A percentile compares a stretch with the other conserved stretches of the same genome.
Evolutionary conservation across 768 basidiomycete genomes (phyloP).

Genomic region (Cantharellus cinnabarinus): DNA sequence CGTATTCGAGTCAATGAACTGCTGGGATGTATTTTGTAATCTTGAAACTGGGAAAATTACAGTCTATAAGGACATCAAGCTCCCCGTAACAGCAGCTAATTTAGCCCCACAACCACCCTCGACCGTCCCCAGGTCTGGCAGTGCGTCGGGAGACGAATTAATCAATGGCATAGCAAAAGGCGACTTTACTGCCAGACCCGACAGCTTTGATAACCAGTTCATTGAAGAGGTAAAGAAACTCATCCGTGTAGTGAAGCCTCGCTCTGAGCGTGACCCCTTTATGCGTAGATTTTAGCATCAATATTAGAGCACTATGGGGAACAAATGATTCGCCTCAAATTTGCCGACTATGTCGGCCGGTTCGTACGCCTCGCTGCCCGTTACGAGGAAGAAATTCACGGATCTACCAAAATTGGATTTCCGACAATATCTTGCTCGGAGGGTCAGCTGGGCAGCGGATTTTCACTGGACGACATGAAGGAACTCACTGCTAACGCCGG

Average conservation of each 20-base stretch:
- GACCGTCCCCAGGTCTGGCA: not conserved
- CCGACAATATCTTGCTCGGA: slow-evolving; percentile 30
- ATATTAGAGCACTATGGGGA: slow-evolving; percentile 91
- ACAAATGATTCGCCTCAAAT: slow-evolving; percentile 63
- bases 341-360: slow-evolving; percentile 71
- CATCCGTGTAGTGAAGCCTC: not conserved
- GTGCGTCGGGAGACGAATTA: not conserved
- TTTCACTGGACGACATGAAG: slow-evolving; percentile 51
- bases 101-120: not conserved
- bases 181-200: slow-evolving; percentile 19
- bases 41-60: slow-evolving; percentile 71
- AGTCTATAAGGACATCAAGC: slow-evolving; percentile 67
- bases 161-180: not conserved
- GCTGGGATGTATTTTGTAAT: slow-evolving; percentile 90
- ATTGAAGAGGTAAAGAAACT: slow-evolving; percentile 66
- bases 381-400: slow-evolving; percentile 68
- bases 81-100: slow-evolving; percentile 13
- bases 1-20: slow-evolving; percentile 69
- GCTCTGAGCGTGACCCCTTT: not conserved
- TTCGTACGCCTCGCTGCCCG: slow-evolving; percentile 80
- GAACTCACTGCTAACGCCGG: slow-evolving; percentile 61
- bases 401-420: slow-evolving; percentile 57
- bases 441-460: slow-evolving; percentile 48
- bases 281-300: slow-evolving; percentile 23
- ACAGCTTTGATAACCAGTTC: slow-evolving; percentile 58